Evolutionary conservation across 2,329 filamentous ascomycete genomes (phyloP).

Genomic region (Neonectria punicea): DNA sequence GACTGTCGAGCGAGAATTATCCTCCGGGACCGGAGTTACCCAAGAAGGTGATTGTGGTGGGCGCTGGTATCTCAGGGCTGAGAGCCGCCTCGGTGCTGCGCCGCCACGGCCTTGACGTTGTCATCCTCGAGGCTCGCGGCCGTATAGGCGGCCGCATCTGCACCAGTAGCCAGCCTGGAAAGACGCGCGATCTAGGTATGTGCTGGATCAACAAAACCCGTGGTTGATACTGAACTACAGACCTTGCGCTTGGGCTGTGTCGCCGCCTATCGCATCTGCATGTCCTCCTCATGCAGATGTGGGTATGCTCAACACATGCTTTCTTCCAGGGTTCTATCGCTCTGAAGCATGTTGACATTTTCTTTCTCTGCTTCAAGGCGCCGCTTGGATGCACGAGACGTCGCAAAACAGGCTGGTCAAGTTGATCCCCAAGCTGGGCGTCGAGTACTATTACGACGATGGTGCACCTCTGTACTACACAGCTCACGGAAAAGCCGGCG

Average conservation of each 20-base stretch:
- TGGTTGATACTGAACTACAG: constrained; percentile 21
- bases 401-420: constrained; percentile 26
- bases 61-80: constrained; percentile 19
- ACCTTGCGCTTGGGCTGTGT: constrained; percentile 26
- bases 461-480: constrained; percentile 23
- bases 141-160: constrained; percentile 23
- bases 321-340: constrained; percentile 18
- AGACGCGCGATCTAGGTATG: constrained; percentile 22
- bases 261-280: constrained; percentile 23
- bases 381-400: constrained; percentile 25
- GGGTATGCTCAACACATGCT: constrained; percentile 18
- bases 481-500: constrained; percentile 14
- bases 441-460: constrained; percentile 26
- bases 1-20: neutral
- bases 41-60: constrained; percentile 24
- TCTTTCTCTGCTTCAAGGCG: constrained; percentile 12
- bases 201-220: neutral
- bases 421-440: constrained; percentile 23
- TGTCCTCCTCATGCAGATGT: constrained; percentile 14
- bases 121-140: constrained; percentile 19
- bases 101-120: constrained; percentile 20
- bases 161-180: constrained; percentile 15
- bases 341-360: constrained; percentile 21
- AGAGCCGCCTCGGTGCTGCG: constrained; percentile 17
- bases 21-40: constrained; percentile 24